Evolutionary conservation across 345 rosid species (phyloP).

Genomic region (Eutrema heterophyllum): DNA sequence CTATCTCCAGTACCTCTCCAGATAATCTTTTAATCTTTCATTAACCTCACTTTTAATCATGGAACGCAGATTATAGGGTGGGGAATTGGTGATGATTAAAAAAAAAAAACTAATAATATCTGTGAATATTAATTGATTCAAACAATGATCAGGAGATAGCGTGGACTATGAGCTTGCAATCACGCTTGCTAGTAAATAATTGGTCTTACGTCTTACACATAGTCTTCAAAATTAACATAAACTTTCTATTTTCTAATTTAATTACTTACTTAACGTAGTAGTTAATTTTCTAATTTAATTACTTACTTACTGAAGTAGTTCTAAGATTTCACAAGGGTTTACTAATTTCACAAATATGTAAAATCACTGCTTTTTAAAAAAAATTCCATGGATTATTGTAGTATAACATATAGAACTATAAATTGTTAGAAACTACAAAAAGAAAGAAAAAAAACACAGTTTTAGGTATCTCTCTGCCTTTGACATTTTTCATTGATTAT

Average conservation of each 20-base stretch:
- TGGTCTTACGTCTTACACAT: neutral
- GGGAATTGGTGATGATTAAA: neutral
- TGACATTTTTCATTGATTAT: neutral
- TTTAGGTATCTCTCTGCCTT: neutral
- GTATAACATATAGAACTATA: neutral
- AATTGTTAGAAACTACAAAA: no score
- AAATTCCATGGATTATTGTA: neutral
- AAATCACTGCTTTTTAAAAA: neutral
- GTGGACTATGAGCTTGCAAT: conserved; percentile 29
- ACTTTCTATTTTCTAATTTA: neutral
- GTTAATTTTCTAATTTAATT: no score
- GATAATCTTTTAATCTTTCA: neutral
- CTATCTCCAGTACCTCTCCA: neutral
- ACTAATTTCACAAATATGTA: neutral
- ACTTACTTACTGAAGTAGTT: neutral
- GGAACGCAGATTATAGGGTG: conserved; percentile 3
- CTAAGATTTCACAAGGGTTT: neutral
- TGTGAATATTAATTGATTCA: conserved; percentile 4
- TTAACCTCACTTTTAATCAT: conserved; percentile 23
- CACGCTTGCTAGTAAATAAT: conserved; percentile 18
- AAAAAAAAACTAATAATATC: neutral
- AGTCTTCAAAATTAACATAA: neutral
- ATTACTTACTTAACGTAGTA: neutral
- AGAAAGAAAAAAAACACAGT: no score
- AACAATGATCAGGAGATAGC: conserved; percentile 1